These are phyloP conservation scores for Sclerotinia glacialis DNA, from an alignment of 2,329 filamentous ascomycete genomes.

Conservation along the genomic window DNA sequence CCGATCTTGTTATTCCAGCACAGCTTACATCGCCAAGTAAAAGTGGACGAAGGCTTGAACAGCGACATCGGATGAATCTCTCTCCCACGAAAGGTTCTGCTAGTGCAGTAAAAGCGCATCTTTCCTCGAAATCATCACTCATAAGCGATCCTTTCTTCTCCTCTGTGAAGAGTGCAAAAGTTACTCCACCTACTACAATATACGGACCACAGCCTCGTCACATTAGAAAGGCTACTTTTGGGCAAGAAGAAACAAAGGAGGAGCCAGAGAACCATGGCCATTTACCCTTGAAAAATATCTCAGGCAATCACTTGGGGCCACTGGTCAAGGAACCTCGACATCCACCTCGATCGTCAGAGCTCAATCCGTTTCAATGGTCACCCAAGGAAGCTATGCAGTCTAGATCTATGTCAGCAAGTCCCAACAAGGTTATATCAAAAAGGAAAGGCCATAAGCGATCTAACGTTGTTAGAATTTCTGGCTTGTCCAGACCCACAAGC, in stretches of 20 bases:
- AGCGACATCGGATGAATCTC: conserved; percentile 24
- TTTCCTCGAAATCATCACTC: not conserved
- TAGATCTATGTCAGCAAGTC: conserved; percentile 21
- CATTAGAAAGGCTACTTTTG: conserved; percentile 35
- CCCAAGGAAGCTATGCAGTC: conserved; percentile 31
- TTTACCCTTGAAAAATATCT: conserved; percentile 30
- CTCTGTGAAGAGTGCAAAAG: conserved; percentile 27
- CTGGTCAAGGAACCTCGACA: conserved; percentile 14
- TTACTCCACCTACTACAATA: conserved; percentile 20
- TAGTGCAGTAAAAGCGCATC: not conserved
- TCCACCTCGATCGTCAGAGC: not conserved
- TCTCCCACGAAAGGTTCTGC: conserved; percentile 25
- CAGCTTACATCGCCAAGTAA: conserved; percentile 34
- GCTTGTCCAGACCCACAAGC: conserved; percentile 29
- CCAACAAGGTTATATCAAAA: conserved; percentile 20
- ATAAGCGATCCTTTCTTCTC: conserved; percentile 33
- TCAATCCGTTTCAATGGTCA: conserved; percentile 36
- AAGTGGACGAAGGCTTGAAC: conserved; percentile 19
- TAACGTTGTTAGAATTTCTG: conserved; percentile 33
- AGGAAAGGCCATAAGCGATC: conserved; percentile 35
- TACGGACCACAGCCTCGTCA: conserved; percentile 29
- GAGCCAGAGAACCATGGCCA: conserved; percentile 20
- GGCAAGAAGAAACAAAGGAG: conserved; percentile 26
- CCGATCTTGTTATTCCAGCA: conserved; percentile 30
- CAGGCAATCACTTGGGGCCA: conserved; percentile 29